Percentiles rank a stretch among this genome's conserved stretches.
phyloP scores from a whole-genome alignment of 352 stramenopile genomes.

The Phytopythium cucurbitacearum region DNA sequence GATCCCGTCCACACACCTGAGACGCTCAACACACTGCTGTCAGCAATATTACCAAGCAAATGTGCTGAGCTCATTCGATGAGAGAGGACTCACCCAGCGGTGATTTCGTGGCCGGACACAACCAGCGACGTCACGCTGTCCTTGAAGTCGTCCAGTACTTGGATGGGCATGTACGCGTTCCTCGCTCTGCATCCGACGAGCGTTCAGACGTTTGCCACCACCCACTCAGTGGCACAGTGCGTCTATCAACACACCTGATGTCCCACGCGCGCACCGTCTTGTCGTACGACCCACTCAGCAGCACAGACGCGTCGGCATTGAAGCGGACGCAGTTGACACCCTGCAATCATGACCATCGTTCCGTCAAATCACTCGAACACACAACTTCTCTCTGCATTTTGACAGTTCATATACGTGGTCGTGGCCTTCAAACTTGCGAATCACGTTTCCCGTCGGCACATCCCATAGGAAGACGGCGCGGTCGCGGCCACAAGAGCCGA shows the following conservation, averaged over 20 bases:
- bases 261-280: conserved; percentile 83
- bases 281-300: conserved; percentile 86
- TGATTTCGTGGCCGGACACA: conserved; percentile 72
- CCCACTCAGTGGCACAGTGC: not conserved
- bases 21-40: not conserved
- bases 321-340: conserved; percentile 84
- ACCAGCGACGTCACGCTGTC: conserved; percentile 87
- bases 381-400: not conserved
- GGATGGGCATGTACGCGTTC: conserved; percentile 74
- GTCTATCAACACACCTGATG: conserved; percentile 29
- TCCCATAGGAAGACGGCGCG: conserved; percentile 88
- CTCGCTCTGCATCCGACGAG: conserved; percentile 32
- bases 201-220: not conserved
- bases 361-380: not conserved
- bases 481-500: conserved; percentile 84
- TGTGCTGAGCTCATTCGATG: no score
- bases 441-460: conserved; percentile 75
- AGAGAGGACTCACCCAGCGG: conserved; percentile 45
- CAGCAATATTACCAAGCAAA: not conserved
- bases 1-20: conserved; percentile 76
- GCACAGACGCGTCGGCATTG: conserved; percentile 74
- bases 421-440: conserved; percentile 89
- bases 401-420: conserved; percentile 38
- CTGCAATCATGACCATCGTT: conserved; percentile 14
- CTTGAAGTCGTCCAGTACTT: conserved; percentile 84